Base-by-base conservation (phyloP, 768 basidiomycete genomes). In the Flagelloscypha sp. region DNA sequence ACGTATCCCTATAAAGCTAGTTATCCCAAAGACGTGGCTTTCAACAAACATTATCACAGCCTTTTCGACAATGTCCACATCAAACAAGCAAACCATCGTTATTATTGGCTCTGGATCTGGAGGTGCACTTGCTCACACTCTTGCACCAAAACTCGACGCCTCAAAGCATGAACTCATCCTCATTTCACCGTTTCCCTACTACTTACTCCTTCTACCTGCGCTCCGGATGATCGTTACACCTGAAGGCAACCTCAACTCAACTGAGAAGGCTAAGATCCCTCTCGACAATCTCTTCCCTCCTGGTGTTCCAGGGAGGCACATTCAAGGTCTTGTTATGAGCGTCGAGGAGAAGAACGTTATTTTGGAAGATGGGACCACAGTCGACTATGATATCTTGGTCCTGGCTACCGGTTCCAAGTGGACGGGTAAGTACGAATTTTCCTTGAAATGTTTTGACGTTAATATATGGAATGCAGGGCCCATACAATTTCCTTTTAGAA, bases 101-200 rank as follows among this genome's bases (percentile, higher is more conserved):
- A 57, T 81, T 42, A 56, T 79, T 33, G 76, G 77, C 27, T 80
- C 73, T 19, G 80, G 76, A 33, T 58, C 54, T n/a, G 67, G 63
- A 1, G 79, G 80, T 9, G 54, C 59, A 18, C 43, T 58, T 8
- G 67, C 66, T 2, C 63, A 65, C 18, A 50, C 49, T 2, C 73
- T 84, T 38, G 68, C 75, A 3, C 49, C 59, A 8, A 65, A 62
- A 27, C 65, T 83, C 42, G 62, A 74, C 50, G 37, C 65, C 1
- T 48, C 57, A 7, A 62, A 61, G 24, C 65, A 71, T 54, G 63
- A 65, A 40, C 48, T 84, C 38, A 55, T 74, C 38, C 66, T 84
- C 43, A 57, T 85, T 41, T 69, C 63, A 27, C 50, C 68, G 0
- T 66, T 68, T 1, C 61, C 74, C 2, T 77, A 68, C 48, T 62